Base-by-base conservation (phyloP, 495 filamentous ascomycete species). In the Ramalina peruviana region DNA sequence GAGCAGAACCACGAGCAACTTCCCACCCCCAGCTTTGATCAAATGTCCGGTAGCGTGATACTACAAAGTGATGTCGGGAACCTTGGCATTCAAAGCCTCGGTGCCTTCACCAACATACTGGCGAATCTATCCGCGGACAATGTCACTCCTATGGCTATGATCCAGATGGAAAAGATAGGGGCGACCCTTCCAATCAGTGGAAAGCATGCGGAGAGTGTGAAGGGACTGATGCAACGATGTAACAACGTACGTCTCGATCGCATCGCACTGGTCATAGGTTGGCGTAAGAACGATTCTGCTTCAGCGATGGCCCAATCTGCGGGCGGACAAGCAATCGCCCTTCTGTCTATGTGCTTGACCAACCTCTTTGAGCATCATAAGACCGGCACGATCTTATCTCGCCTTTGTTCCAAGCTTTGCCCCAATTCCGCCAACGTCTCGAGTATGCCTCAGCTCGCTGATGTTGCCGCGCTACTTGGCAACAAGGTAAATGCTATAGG, bases 101-200 rank as follows among this genome's bases (percentile, higher is more conserved):
- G 44, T 7, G 43, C 50, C 30, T 48, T 49, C 23, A 16, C 50
- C 0, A 15, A 46, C 7, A 19, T 52, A 16, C 26, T 52, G 25
- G 50, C 50, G 6, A 52, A 25, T 19, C 43, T 52, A 7, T 52
- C 50, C 1, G 39, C 50, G 4, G 50, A 52, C 50, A 42, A 52
- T 6, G 26, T 52, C 11, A 19, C 44, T 23, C 50, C 50, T 1
- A 16, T 36, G 19, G 50, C 50, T 6, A 19, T 52, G 13, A 7
- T 52, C 23, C 50, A 52, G 23, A 49, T 52, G 50, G 50, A 52
- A 21, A 52, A 52, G 12, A 25, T 52, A 17, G 50, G 50, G 3
- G 27, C 44, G 7, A 23, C 30, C 12, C 38, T 52, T 20, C 43
- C 23, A 25, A 17, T 39, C 21, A 52, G 27, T 23, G 50, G 50